Percentiles rank a stretch among this genome's conserved stretches.
These are phyloP conservation scores for Saccharomycopsis crataegensis DNA, from an alignment of 1,139 yeast genomes.

Conservation along the genomic window DNA sequence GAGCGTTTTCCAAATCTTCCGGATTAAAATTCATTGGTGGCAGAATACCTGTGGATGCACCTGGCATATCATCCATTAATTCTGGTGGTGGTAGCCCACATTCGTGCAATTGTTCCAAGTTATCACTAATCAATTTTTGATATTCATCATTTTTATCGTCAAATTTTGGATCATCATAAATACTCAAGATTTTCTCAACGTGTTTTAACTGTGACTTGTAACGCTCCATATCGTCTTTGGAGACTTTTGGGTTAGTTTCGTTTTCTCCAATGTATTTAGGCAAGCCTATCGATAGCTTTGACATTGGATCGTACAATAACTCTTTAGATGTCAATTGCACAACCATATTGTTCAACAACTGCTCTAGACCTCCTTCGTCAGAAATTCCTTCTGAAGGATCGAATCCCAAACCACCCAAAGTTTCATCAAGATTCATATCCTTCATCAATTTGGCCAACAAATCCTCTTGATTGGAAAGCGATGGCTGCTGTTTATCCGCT, in stretches of 20 bases:
- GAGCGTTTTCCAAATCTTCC: background rate
- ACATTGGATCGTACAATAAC: constrained; percentile 82
- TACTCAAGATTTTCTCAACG: constrained; percentile 44
- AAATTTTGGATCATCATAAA: constrained; percentile 51
- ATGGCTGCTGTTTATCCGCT: constrained; percentile 29
- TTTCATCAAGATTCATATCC: constrained; percentile 33
- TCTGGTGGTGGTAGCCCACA: constrained; percentile 87
- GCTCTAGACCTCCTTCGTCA: constrained; percentile 33
- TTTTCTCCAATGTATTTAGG: constrained; percentile 35
- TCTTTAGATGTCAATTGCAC: constrained; percentile 81
- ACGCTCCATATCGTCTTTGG: constrained; percentile 41
- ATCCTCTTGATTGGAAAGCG: constrained; percentile 49
- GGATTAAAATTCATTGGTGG: constrained; percentile 10
- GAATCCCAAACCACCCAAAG: constrained; percentile 29
- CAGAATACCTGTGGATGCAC: background rate
- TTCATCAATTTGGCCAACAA: constrained; percentile 45
- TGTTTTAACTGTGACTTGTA: constrained; percentile 51
- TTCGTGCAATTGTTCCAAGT: constrained; percentile 67
- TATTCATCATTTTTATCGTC: constrained; percentile 43
- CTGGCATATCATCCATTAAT: constrained; percentile 48
- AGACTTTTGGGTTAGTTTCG: constrained; percentile 33
- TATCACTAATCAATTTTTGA: constrained; percentile 45
- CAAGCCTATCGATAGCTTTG: constrained; percentile 66
- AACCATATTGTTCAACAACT: constrained; percentile 65
- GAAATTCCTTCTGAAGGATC: constrained; percentile 26